Evolutionary conservation across 2,329 filamentous ascomycete genomes (phyloP).

Genomic region (Penicillium crustosum): DNA sequence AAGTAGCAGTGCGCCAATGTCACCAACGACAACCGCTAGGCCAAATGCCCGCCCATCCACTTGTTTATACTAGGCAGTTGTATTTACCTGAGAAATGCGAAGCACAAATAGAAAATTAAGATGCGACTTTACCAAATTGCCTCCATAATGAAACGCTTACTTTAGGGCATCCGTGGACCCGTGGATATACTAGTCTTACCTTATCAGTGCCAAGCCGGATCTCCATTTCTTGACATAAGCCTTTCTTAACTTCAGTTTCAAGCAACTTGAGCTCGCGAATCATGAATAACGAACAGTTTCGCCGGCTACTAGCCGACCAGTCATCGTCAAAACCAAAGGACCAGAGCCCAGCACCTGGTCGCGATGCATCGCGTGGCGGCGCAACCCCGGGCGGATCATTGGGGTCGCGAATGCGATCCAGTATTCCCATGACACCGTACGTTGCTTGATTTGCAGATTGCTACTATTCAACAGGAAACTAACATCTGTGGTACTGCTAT

Average conservation of each 20-base stretch:
- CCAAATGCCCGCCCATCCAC: background rate
- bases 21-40: background rate
- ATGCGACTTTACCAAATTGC: background rate
- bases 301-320: slow-evolving; percentile 68
- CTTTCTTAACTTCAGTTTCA: slow-evolving; percentile 11
- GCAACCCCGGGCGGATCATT: slow-evolving; percentile 57
- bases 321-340: slow-evolving; percentile 26
- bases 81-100: background rate
- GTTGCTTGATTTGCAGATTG: slow-evolving; percentile 32
- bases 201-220: slow-evolving; percentile 22
- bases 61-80: too few species aligned
- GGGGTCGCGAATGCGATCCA: slow-evolving; percentile 74
- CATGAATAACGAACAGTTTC: slow-evolving; percentile 97
- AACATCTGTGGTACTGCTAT: slow-evolving; percentile 1
- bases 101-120: background rate
- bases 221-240: slow-evolving; percentile 15
- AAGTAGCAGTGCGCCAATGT: background rate
- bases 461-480: background rate
- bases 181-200: background rate
- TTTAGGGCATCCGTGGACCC: background rate
- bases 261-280: slow-evolving; percentile 5
- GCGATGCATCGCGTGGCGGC: slow-evolving; percentile 38
- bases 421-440: slow-evolving; percentile 92
- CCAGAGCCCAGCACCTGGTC: slow-evolving; percentile 14
- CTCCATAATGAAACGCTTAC: background rate